Percentiles rank a stretch among this genome's conserved stretches.
phyloP scores from a whole-genome alignment of 2,329 filamentous ascomycete genomes.

The Scopulariopsis brevicaulis region DNA sequence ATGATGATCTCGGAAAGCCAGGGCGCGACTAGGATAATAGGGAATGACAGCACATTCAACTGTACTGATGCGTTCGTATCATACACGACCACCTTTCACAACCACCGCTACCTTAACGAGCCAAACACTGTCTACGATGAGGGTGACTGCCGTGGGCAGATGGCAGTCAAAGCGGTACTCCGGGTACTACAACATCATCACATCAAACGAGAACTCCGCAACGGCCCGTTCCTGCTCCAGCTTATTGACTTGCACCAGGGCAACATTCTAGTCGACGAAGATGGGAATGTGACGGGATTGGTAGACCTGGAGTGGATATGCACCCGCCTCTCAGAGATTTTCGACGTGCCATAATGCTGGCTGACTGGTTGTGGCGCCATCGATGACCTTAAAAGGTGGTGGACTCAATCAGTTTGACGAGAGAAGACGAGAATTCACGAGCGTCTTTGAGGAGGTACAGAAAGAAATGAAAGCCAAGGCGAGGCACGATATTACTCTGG shows the following conservation, averaged over 20 bases:
- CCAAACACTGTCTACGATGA: slow-evolving; percentile 12
- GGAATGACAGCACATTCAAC: slow-evolving; percentile 16
- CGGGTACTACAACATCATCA: slow-evolving; percentile 13
- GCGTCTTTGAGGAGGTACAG: too few species aligned
- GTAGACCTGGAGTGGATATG: slow-evolving; percentile 24
- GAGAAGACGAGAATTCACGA: too few species aligned
- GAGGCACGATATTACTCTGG: too few species aligned
- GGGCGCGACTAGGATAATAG: slow-evolving; percentile 16
- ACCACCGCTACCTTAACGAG: slow-evolving; percentile 13
- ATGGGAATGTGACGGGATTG: slow-evolving; percentile 20
- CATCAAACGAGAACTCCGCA: slow-evolving; percentile 11
- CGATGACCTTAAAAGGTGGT: too few species aligned
- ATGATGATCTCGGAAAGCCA: slow-evolving; percentile 20
- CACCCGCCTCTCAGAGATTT: slow-evolving; percentile 13
- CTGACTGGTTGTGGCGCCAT: slow-evolving; percentile 4
- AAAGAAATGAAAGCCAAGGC: too few species aligned
- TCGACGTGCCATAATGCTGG: slow-evolving; percentile 12
- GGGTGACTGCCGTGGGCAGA: slow-evolving; percentile 16
- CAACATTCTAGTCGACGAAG: slow-evolving; percentile 22
- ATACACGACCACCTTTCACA: slow-evolving; percentile 15
- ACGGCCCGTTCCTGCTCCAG: slow-evolving; percentile 16
- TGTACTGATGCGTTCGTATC: slow-evolving; percentile 15
- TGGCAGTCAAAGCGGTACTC: slow-evolving; percentile 14
- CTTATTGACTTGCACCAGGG: slow-evolving; percentile 19
- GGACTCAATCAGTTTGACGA: too few species aligned